phyloP scores from a whole-genome alignment of 306 rosid genomes.

The Macrotyloma uniflorum region DNA sequence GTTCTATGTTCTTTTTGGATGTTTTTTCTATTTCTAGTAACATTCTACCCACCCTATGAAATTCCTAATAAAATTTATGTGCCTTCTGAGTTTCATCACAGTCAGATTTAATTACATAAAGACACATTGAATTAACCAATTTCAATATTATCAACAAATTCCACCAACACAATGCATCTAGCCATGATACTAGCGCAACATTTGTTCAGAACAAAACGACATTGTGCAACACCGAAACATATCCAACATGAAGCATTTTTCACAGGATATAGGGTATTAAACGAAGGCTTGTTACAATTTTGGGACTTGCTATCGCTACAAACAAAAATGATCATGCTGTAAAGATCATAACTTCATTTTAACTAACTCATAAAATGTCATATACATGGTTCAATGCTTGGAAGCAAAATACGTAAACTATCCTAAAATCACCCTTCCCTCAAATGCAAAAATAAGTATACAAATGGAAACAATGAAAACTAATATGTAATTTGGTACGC shows the following conservation, averaged over 20 bases:
- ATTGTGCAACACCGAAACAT: conserved; percentile 6
- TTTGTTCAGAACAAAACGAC: background rate
- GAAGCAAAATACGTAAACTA: conserved; percentile 14
- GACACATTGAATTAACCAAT: conserved; percentile 2
- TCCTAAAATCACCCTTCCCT: conserved; percentile 10
- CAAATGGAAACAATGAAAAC: background rate
- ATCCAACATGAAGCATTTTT: conserved; percentile 18
- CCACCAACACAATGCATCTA: conserved; percentile 26
- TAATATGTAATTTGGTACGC: background rate
- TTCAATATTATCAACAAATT: conserved; percentile 14
- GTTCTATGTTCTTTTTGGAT: background rate
- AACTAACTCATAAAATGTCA: background rate
- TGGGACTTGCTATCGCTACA: background rate
- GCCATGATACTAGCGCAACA: conserved; percentile 1
- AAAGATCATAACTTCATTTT: conserved; percentile 11
- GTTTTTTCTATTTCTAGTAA: background rate
- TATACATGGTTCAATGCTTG: conserved; percentile 1
- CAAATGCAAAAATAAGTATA: background rate
- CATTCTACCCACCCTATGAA: conserved; percentile 9
- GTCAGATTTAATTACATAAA: background rate
- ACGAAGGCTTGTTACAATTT: background rate
- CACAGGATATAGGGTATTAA: background rate
- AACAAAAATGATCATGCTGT: conserved; percentile 4
- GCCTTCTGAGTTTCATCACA: background rate
- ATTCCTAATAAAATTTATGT: conserved; percentile 1